These are phyloP conservation scores for Fusarium kyushuense DNA, from an alignment of 2,329 filamentous ascomycete species.

Conservation along the genomic window DNA sequence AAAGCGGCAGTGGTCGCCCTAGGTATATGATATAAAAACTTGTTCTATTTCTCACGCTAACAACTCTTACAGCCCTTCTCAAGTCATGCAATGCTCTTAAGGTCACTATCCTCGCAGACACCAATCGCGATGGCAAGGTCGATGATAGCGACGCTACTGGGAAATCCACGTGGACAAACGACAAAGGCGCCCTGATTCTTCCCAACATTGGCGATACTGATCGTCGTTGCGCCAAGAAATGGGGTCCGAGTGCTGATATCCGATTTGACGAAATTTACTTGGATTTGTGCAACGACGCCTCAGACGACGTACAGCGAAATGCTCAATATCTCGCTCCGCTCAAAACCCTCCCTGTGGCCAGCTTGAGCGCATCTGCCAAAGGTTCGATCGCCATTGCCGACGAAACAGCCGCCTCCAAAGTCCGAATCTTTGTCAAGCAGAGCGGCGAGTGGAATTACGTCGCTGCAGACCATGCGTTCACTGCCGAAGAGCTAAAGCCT, in stretches of 20 bases:
- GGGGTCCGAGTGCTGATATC: slow-evolving; percentile 15
- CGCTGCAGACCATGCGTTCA: slow-evolving; percentile 45
- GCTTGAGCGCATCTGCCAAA: slow-evolving; percentile 29
- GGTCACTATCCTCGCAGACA: slow-evolving; percentile 51
- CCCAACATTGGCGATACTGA: slow-evolving; percentile 54
- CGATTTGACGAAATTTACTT: slow-evolving; percentile 43
- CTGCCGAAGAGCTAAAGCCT: slow-evolving; percentile 41
- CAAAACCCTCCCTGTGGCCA: slow-evolving; percentile 46
- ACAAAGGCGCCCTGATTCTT: slow-evolving; percentile 52
- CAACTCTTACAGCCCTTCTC: not conserved
- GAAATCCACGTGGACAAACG: slow-evolving; percentile 45
- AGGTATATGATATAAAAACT: not conserved
- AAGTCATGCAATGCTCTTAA: slow-evolving; percentile 21
- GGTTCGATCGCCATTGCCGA: slow-evolving; percentile 32
- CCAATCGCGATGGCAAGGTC: slow-evolving; percentile 53
- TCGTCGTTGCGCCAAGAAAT: slow-evolving; percentile 47
- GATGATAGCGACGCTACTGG: slow-evolving; percentile 41
- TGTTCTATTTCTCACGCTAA: not conserved
- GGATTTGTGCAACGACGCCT: slow-evolving; percentile 52
- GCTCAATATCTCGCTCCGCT: slow-evolving; percentile 51
- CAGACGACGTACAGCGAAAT: slow-evolving; percentile 49
- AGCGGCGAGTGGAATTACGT: slow-evolving; percentile 45
- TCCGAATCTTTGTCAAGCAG: slow-evolving; percentile 49
- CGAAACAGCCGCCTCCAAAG: slow-evolving; percentile 30
- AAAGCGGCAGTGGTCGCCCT: slow-evolving; percentile 9